Base-by-base conservation (phyloP, 495 filamentous ascomycete species). In the Trichoderma orchidacearum region DNA sequence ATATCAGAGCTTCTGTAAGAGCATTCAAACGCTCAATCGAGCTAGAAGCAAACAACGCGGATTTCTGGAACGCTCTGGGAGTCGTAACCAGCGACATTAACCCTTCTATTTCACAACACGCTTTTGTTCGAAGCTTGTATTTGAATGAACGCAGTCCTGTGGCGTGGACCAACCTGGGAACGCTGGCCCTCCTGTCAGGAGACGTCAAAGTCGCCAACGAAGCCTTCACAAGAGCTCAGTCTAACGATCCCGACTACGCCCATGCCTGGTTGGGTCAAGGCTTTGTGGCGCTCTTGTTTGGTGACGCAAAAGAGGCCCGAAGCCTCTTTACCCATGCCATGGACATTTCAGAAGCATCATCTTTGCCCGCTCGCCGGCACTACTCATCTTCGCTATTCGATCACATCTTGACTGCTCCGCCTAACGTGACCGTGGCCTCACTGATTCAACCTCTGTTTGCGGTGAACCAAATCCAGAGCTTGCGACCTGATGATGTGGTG, bases 21-120 rank as follows among this genome's bases (percentile, higher is more conserved):
- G 94, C 90, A 67, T 99, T 99, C 80, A 99, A 97, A 70, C 79
- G 89, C 53, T 87, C 94, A 3, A 97, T 99, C 63, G 94, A 97
- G 68, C 72, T 96, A 2, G 93, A 99, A 66, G 86, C 94, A 6
- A 87, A 90, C 29, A 99, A 97, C 64, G 74, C 90, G 0, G 93
- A 99, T 62, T 99, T 97, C 68, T 99, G 93, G 93, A 96, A 96
- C 66, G 82, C 93, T 3, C 79, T 99, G 21, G 93, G 92, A 21
- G 89, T 96, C 6, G 87, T 86, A 15, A 97, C 93, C 2, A 87
- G 85, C 41, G 78, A 75, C 34, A 73, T 95, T 62, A 96, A 89
- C 64, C 85, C 89, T 0, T 85, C 86, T 57, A 87, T 97, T 2
- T 83, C 94, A 0, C 93, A 99, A 69, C 93, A 99, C 70, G 80